Conservation (phyloP, 192 early-diverging fungal genomes). For the Dissophora globulifera region DNA sequence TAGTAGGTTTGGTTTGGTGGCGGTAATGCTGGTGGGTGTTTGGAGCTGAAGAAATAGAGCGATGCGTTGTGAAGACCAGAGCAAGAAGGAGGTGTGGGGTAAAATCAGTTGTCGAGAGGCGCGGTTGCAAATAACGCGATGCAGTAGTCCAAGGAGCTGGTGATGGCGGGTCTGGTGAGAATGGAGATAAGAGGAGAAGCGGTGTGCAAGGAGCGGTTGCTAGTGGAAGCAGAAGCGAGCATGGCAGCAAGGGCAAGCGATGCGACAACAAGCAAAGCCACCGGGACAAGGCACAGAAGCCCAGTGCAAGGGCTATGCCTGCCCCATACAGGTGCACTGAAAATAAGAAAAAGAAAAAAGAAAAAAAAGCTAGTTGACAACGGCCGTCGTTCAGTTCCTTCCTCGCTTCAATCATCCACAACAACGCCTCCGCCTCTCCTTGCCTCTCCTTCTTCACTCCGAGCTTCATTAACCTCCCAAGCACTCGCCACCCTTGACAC, state of each 20-base stretch:
- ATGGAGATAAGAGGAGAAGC: background rate
- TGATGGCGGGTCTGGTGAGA: no score
- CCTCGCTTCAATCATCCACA: background rate
- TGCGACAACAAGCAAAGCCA: slow-evolving; percentile 22
- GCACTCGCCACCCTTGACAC: background rate
- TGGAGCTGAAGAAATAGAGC: no score
- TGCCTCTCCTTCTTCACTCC: background rate
- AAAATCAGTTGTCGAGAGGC: no score
- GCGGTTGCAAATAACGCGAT: no score
- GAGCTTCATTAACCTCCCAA: background rate
- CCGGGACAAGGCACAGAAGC: no score
- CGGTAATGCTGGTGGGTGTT: background rate
- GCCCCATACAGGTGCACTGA: background rate
- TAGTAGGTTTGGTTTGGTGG: background rate
- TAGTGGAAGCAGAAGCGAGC: background rate
- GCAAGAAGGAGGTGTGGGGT: no score
- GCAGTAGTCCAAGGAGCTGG: no score
- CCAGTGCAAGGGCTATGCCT: background rate
- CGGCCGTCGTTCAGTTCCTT: background rate
- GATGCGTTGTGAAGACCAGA: no score
- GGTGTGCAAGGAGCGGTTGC: background rate
- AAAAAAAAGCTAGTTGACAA: no score
- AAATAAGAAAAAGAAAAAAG: no score
- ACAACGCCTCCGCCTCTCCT: no score
- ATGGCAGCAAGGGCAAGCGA: background rate